Base-by-base conservation (phyloP, 1,284 basidiomycete genomes). In the Microbotryum scabiosae region DNA sequence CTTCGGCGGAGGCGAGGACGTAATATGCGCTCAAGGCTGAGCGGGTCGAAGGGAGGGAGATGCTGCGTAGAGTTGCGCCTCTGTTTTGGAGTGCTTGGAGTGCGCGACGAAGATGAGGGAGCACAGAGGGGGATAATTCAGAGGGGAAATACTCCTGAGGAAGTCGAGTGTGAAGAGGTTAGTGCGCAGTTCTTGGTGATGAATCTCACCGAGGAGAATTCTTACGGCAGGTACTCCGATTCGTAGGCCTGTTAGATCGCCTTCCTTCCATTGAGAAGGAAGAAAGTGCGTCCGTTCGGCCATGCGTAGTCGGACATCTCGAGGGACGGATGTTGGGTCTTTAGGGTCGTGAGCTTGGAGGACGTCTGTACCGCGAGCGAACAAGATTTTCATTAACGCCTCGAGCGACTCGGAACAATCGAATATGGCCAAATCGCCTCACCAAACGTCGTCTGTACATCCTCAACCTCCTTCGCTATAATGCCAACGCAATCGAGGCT, bases 401-500 rank as follows among this genome's bases (percentile, higher is more conserved):
- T n/a, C 28, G 23, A 52, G 18, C 26, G 12, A 56, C 21, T 10
- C 43, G 21, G 23, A 2, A 3, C 36, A 45, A 47, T 25, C 43
- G 47, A 32, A 21, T 30, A 18, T 20, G 1, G 21, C 46, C 16
- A 48, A 36, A 16, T 4, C 73, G 30, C 30, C 83, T 62, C 69
- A 90, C 88, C 78, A 68, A 88, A 90, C 1, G 88, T 80, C 1
- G 73, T 68, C 44, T 78, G 70, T 1, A 84, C 80, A 6, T 77
- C 78, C 7, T 75, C 70, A 0, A 87, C 80, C 7, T 79, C 78
- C 51, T 75, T 76, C 0, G 83, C 85, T 25, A 97, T 74, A 2
- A 98, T 78, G 0, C 94, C 96, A 0, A 98, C 90, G 61, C 90
- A 94, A 71, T 98, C 94, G 12, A 98, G 78, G 62, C 90, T 93